Percentiles rank a stretch among this genome's conserved stretches.
phyloP scores from a whole-genome alignment of 2,329 filamentous ascomycete genomes.

The Pseudocercospora cruenta region DNA sequence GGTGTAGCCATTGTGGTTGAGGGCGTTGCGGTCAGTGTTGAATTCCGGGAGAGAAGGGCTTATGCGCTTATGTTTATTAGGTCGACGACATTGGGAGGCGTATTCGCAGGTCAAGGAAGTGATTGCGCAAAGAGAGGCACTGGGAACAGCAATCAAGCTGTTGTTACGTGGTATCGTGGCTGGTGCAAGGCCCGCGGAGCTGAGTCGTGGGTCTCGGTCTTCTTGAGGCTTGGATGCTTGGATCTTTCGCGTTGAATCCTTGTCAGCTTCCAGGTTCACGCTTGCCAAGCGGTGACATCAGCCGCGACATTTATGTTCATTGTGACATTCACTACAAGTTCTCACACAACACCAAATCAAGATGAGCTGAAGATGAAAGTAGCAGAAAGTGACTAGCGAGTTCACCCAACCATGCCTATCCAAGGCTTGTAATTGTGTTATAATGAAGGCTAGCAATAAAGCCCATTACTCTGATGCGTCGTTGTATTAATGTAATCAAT shows the following conservation, averaged over 20 bases:
- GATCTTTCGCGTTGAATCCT: neutral
- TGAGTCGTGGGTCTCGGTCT: neutral
- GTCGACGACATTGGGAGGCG: neutral
- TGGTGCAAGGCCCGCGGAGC: neutral
- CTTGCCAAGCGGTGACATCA: neutral
- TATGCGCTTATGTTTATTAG: neutral
- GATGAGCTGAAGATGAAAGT: no score
- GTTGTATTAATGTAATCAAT: neutral
- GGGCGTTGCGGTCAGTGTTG: neutral
- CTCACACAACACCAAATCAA: neutral
- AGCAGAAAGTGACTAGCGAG: neutral
- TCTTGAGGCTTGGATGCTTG: neutral
- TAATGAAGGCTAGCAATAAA: neutral
- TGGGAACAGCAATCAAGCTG: neutral
- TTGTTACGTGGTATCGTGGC: neutral
- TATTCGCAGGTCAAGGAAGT: neutral
- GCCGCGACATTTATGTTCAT: neutral
- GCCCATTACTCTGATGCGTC: slow-evolving; percentile 1
- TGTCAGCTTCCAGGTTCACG: neutral
- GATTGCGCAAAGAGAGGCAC: neutral
- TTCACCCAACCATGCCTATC: neutral
- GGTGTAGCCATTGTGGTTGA: slow-evolving; percentile 17
- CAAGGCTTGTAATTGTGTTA: neutral
- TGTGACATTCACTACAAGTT: neutral
- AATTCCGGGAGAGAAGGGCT: neutral